Evolutionary conservation across 2,329 filamentous ascomycete species (phyloP).

Genomic region (Grosmannia serpens): DNA sequence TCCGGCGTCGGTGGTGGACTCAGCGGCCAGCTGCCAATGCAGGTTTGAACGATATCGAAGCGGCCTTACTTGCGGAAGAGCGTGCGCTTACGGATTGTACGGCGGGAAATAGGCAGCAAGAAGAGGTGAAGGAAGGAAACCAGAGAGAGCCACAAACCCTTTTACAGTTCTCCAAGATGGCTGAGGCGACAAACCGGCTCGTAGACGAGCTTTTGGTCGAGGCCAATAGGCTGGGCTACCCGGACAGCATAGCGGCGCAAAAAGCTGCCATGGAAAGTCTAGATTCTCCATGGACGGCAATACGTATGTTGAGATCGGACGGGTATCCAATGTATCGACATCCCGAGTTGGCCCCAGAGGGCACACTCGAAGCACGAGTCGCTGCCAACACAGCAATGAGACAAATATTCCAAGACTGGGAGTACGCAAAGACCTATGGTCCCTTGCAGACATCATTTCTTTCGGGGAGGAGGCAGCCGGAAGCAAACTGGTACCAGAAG

Average conservation of each 20-base stretch:
- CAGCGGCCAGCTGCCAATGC: slow-evolving; percentile 3
- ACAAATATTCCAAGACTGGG: slow-evolving; percentile 18
- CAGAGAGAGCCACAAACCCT: slow-evolving; percentile 19
- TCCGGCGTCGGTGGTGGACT: slow-evolving; percentile 8
- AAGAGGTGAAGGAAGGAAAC: background rate
- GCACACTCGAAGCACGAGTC: slow-evolving; percentile 12
- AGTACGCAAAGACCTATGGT: background rate
- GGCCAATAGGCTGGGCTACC: slow-evolving; percentile 15
- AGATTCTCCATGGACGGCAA: slow-evolving; percentile 20
- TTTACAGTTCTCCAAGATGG: slow-evolving; percentile 9
- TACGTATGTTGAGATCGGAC: slow-evolving; percentile 21
- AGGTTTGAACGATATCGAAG: slow-evolving; percentile 3
- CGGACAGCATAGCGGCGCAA: slow-evolving; percentile 11
- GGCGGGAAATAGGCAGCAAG: background rate
- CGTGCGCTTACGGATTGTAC: background rate
- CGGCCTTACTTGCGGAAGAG: slow-evolving; percentile 8
- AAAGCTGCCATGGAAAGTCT: slow-evolving; percentile 14
- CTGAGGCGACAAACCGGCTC: slow-evolving; percentile 16
- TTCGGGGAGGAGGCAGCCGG: background rate
- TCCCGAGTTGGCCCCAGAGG: slow-evolving; percentile 12
- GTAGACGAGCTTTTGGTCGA: slow-evolving; percentile 20
- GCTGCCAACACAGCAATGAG: slow-evolving; percentile 15
- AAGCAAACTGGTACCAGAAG: slow-evolving; percentile 2
- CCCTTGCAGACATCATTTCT: background rate
- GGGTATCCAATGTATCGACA: slow-evolving; percentile 22